Evolutionary conservation across 2,329 filamentous ascomycete genomes (phyloP), one percentile per base, ranked within the genome.

Genomic region (Penicillium palitans): DNA sequence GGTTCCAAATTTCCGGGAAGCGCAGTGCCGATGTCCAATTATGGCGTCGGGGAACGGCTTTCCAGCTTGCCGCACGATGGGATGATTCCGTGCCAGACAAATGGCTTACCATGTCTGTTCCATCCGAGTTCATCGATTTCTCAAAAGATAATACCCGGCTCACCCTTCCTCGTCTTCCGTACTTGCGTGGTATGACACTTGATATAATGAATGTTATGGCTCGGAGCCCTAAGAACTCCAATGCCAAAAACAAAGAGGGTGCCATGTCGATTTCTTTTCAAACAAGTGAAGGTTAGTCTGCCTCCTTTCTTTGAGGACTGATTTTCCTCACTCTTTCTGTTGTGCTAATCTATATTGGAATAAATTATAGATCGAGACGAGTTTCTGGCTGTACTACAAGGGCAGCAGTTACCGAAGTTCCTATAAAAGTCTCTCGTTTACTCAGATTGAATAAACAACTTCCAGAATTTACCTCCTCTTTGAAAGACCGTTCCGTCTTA

Each of bases 131-230:
- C 6, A 35, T 62, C 12, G 59, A 64, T 41, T 44, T 60, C 9
- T 59, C 63, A 1, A 63, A 63, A 24, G 66, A 71, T 3, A 61
- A 59, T 21, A 70, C 62, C 6, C 66, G 63, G 2, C 59, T 70
- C 7, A 62, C 52, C 13, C 63, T 73, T 41, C 62, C 63, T 4
- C 52, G 52, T 4, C 37, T 61, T 19, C 55, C 60, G 12, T 72
- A 66, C 50, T 57, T 60, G 13, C 56, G 70, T 31, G 71, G 71
- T 1, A 67, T 54, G 9, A 55, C 63, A 21, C 58, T 73, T 19
- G 70, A 73, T 48, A 62, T 73, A 64, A 64, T 66, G 40, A 66
- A 68, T 35, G 64, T 73, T 10, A 59, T 65, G 19, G 63, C 71
- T 8, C 66, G 64, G 10, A 55, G 60, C n/a, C 62, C 70, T 7